Evolutionary conservation across 1,284 basidiomycete genomes (phyloP), one percentile per base, ranked within the genome.

Genomic region (Violaceomyces palustris): DNA sequence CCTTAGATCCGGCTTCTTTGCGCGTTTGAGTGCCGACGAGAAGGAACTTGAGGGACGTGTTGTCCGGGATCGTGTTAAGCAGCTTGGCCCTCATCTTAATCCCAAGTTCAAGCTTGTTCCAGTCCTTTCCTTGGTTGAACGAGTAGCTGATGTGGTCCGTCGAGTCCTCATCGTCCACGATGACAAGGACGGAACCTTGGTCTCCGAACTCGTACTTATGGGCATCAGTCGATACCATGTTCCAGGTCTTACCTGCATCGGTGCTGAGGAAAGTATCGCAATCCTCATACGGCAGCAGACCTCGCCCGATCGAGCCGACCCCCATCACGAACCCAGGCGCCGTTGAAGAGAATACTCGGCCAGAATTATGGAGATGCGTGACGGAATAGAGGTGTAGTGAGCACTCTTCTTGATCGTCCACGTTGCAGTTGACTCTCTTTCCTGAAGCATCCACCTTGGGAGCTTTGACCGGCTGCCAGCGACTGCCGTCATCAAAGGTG

Each of bases 131-230:
- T 28, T 88, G 80, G 72, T 98, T 85, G 32, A 83, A 82, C n/a
- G 87, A 88, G 73, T 93, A 97, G 33, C 78, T 78, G 25, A 96
- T 76, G 24, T 78, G 77, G 58, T 87, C 82, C 1, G 83, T 85
- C n/a, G 76, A 72, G 30, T 87, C 84, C 64, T 96, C 91, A 66
- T 98, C 91, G 59, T 91, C 84, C 7, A 90, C 82, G 12, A 86
- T 78, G 17, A 97, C 83, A 25, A 97, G 75, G 25, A 97, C 79
- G 56, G 85, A 86, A 1, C 93, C 72, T 78, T 79, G 81, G 69
- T 96, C 93, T 14, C 93, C 93, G 74, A 97, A 93, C 74, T 96
- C 91, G 71, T 96, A 96, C 75, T 90, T 89, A 74, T 90, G 85
- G 1, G 93, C 87, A 17, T 85, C 84, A 45, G 77, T 78, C 30